Base-by-base conservation (phyloP, 192 early-diverging fungal genomes). In the Umbelopsis ramanniana region DNA sequence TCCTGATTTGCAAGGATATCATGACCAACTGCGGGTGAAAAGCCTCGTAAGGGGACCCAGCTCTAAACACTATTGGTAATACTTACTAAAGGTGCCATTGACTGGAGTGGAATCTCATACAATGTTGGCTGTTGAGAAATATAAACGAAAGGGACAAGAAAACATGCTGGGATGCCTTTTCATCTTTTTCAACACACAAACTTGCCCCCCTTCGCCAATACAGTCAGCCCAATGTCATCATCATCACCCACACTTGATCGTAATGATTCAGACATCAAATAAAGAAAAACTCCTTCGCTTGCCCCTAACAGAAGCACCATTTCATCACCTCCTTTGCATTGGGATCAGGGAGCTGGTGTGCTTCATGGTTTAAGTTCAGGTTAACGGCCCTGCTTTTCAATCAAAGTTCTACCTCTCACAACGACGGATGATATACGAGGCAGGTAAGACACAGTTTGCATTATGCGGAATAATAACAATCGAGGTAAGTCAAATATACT, bases 1-100 rank as follows among this genome's bases (percentile, higher is more conserved):
- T 63, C 57, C 57, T 63, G 57, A 63, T 54, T 54, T 54, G 22
- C 53, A 26, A 37, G 26, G 33, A 19, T 12, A 37, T 63, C 57
- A 63, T 63, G 17, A 37, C 57, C n/a, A 63, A 63, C 29, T 37
- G 14, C 57, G 57, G 57, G 33, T 37, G 57, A 14, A 11, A 19
- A 63, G 57, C 57, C 57, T 63, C 15, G 57, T 63, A 37, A 35
- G 29, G 57, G 23, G 17, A 63, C 19, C 33, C 57, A 29, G n/a
- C 17, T 17, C 11, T 11, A 63, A 37, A 37, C 2, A 11, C 33
- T 63, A 63, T 63, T 63, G 33, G 29, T 35, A 63, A 33, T 17
- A 15, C 19, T n/a, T 50, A 1, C 0, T 21, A 50, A n/a, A 21
- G 48, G 48, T 5, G 6, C 40, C 40, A 43, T 43, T 43, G 6